Evolutionary conservation across 805 yeast genomes (phyloP), one percentile per base, ranked within the genome.

Genomic region (Candida germanica): DNA sequence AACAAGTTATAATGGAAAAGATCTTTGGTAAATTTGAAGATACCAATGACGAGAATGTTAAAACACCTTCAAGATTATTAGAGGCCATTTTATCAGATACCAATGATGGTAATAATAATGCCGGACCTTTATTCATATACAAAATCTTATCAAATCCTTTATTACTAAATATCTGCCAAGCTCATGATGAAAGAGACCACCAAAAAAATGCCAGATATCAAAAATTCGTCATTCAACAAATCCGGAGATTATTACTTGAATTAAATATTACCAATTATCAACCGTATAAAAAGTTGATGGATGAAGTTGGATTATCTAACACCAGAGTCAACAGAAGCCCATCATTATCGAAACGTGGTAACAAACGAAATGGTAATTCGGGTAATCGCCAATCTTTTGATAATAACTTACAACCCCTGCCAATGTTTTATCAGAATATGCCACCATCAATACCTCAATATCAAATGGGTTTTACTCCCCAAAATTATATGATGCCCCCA

Each of bases 221-320:
- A 39, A 75, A 71, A 41, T 75, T 73, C 39, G 72, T 87, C 4
- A 59, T 77, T 15, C 64, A 68, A 33, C 83, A 80, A 56, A 79
- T 85, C 13, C 75, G 87, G 42, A 64, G 72, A 30, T 75, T 80
- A 5, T 63, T 89, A 39, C 61, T 79, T 27, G 83, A 82, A 31
- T 58, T 75, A 49, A 77, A 76, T 39, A 69, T 82, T 25, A 49
- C 66, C 29, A 64, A 73, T 19, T 66, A 61, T 34, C 95, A 85
- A 54, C 85, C 83, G 23, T 86, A 87, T 59, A 85, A 86, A 53
- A 79, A 95, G 46, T 67, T 93, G 39, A 75, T 89, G 73, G 98
- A 91, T 48, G 98, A 91, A 58, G 91, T 88, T 43, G 97, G 97
- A 3, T 64, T 89, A 26, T 56, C 69, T 7, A 57, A 55, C 38